Base-by-base conservation (phyloP, 23 red algal genomes). In the Gracilaria gracilis region DNA sequence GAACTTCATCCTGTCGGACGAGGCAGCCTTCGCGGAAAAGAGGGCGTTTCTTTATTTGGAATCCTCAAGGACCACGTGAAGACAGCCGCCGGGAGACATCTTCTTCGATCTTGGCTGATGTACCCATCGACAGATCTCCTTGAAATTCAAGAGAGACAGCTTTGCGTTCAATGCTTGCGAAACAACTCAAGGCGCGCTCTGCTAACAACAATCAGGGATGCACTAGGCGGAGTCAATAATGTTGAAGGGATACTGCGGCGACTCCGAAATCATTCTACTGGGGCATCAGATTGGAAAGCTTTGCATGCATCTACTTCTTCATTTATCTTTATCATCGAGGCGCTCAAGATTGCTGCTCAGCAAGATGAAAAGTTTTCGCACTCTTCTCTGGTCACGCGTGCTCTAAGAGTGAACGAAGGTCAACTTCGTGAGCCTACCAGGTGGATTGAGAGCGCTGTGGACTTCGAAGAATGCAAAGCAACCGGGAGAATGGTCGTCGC, bases 391-490 rank as follows among this genome's bases (percentile, higher is more conserved):
- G 24, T 83, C 64, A 51, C 44, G 25, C 57, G 79, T 21, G 36
- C 55, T 27, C n/a, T 76, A 6, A 19, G 32, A 19, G 67, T 92
- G 13, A 21, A 50, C 28, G 88, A 82, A 24, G 76, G 44, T 29
- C 58, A 72, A 49, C 38, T 92, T 49, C 75, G 79, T 33, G 61
- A 92, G 16, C 49, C 64, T 2, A 37, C 79, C 25, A 83, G 74
- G 29, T 92, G 88, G 88, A 92, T 92, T 55, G 76, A 92, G n/a
- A 62, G 55, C 20, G 88, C 81, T 1, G 79, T 92, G 23, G 88
- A 92, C 67, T 92, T 92, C 37, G 77, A 82, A 62, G 88, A 83
- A 82, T 82, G 77, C 33, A 73, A 42, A 14, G 66, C 19, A 82
- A 28, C 59, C 7, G 88, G 78, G 28, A 42, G 78, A 40, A 48